Base-by-base conservation (phyloP, 306 rosid species). In the Prunus mongolica region DNA sequence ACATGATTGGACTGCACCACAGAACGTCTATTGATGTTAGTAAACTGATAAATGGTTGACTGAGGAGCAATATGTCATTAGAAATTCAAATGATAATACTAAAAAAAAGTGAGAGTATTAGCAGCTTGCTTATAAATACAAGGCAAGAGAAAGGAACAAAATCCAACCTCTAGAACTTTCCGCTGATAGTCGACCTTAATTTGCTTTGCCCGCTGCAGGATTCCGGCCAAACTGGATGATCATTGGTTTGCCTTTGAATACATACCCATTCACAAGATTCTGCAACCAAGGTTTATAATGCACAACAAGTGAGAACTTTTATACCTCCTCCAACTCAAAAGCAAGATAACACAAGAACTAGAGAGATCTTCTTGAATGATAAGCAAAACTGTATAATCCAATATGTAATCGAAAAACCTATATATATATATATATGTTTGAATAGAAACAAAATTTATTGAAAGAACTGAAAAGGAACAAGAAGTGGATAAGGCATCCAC, bases 201-300 rank as follows among this genome's bases (percentile, higher is more conserved):
- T 89, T 81, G 81, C 83, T 80, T 86, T 92, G 2, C 70, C 86
- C 61, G 91, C 89, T 25, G 80, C 85, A 56, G 94, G 90, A 84
- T 88, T 94, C 41, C 96, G 89, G 54, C 97, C 97, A 77, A 92
- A 94, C 85, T 92, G 97, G 71, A 92, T 89, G 63, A 92, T 88
- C 97, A 95, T 89, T 69, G 98, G 97, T 84, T 95, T 95, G 77
- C 97, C 92, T 87, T 89, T 90, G 78, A 89, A 92, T 78, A 88
- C 87, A 79, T 83, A 87, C 47, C 97, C 97, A 84, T 92, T 85
- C 54, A 82, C 98, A 64, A 89, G 80, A 92, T 85, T 89, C 98
- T 92, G 93, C 81, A 82, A 34, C 79, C 78, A 80, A 80, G 7
- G 58, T 22, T 74, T 46, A 75, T 4, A 47, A 80, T 28, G 75